Evolutionary conservation across 768 basidiomycete genomes (phyloP).

Genomic region (Collybia sordida): DNA sequence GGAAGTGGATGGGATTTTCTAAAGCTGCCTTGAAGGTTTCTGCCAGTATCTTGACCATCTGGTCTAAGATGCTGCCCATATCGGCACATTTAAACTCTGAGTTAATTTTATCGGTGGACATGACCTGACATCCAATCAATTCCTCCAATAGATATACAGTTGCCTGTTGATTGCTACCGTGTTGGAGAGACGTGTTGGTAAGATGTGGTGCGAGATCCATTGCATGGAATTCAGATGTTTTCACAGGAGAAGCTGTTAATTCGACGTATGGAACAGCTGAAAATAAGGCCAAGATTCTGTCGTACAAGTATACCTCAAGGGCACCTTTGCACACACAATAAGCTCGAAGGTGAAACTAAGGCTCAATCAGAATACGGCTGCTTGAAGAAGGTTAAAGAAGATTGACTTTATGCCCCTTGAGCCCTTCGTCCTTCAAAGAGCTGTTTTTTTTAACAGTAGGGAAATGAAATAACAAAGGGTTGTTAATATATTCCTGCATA

Average conservation of each 20-base stretch:
- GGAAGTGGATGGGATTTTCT: slow-evolving; percentile 81
- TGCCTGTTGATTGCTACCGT: slow-evolving; percentile 58
- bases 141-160: slow-evolving; percentile 81
- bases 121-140: slow-evolving; percentile 62
- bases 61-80: slow-evolving; percentile 47
- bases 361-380: neutral
- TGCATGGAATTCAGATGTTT: slow-evolving; percentile 19
- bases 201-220: slow-evolving; percentile 74
- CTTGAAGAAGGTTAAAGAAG: slow-evolving; percentile 1
- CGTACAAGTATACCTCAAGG: slow-evolving; percentile 77
- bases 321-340: slow-evolving; percentile 83
- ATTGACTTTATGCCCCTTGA: slow-evolving; percentile 61
- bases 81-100: slow-evolving; percentile 30
- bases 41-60: slow-evolving; percentile 64
- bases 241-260: slow-evolving; percentile 35
- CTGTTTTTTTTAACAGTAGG: slow-evolving; percentile 36
- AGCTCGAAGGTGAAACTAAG: slow-evolving; percentile 89
- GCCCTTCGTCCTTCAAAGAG: slow-evolving; percentile 14
- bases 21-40: slow-evolving; percentile 88
- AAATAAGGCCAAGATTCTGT: slow-evolving; percentile 85
- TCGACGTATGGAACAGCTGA: slow-evolving; percentile 66
- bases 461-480: slow-evolving; percentile 79
- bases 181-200: slow-evolving; percentile 92
- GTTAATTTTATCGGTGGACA: slow-evolving; percentile 26
- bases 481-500: slow-evolving; percentile 82